Base-by-base conservation (phyloP, 495 filamentous ascomycete species). In the Chaetomium cochliodes region DNA sequence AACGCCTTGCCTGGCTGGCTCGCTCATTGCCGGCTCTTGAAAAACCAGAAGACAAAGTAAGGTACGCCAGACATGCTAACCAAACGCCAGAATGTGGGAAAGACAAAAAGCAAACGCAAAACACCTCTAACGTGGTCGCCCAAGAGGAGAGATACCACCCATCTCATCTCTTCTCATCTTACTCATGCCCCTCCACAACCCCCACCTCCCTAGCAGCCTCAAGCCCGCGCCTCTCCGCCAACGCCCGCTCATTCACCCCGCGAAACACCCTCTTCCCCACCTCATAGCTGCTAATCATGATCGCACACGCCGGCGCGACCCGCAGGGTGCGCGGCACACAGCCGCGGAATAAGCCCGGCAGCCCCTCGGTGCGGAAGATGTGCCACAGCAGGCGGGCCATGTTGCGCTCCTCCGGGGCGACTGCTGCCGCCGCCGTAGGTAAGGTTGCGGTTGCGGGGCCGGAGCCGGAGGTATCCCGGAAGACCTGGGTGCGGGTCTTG, bases 241-340 rank as follows among this genome's bases (percentile, higher is more conserved):
- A 56, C 22, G 79, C 74, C 52, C 84, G 80, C 71, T 93, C 88
- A 69, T 98, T 97, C 60, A 91, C 87, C 23, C 85, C 84, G 62
- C 85, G 79, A 8, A 94, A 93, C 75, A 89, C 88, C 73, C 88
- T 88, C 84, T 98, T 98, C 13, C 96, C 92, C 25, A 98, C 83
- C 76, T 98, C 94, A 70, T 98, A 98, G 62, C 87, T 96, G 62
- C 91, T 96, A 66, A 98, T 98, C 94, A 98, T 98, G 70, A 98
- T 97, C n/a, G 96, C 94, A 77, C 94, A 98, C 16, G 93, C 92
- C 2, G 94, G 94, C 13, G 94, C 93, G 7, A 98, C 93, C 70
- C 98, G 98, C 52, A 98, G 78, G 66, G 92, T 96, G 42, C 94
- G 81, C 0, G 94, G 92, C 20, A 89, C 88, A 89, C 92, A 96